phyloP scores from a whole-genome alignment of 2,329 filamentous ascomycete species.

The Alternaria metachromatica region DNA sequence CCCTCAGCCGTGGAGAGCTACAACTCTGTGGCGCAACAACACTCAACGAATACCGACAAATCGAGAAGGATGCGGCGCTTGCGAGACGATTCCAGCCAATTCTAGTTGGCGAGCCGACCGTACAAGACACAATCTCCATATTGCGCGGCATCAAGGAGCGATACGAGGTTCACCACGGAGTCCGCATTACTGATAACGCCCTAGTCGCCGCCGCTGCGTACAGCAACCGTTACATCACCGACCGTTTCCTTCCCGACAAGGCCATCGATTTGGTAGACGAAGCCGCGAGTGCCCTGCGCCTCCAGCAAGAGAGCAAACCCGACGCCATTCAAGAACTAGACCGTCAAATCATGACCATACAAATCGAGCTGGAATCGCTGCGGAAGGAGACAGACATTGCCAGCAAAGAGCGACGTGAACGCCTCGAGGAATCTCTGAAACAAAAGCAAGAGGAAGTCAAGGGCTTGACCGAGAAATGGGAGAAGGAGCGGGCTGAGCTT shows the following conservation, averaged over 20 bases:
- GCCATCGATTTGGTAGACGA: conserved; percentile 97
- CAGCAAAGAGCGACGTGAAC: conserved; percentile 85
- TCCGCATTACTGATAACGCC: conserved; percentile 90
- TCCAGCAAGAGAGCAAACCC: conserved; percentile 96
- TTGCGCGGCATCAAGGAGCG: conserved; percentile 95
- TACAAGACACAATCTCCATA: conserved; percentile 93
- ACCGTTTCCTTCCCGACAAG: conserved; percentile 94
- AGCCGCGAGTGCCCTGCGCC: conserved; percentile 84
- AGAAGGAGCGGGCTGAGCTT: conserved; percentile 85
- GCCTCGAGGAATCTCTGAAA: conserved; percentile 79
- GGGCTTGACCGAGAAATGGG: conserved; percentile 83
- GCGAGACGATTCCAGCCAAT: conserved; percentile 95
- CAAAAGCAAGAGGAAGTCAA: conserved; percentile 77
- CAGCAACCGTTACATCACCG: conserved; percentile 95
- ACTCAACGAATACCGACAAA: conserved; percentile 86
- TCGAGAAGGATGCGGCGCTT: conserved; percentile 94
- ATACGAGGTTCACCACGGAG: conserved; percentile 96
- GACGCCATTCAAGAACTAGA: conserved; percentile 92
- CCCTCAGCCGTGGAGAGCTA: conserved; percentile 87
- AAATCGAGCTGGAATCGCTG: conserved; percentile 93
- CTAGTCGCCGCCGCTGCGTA: conserved; percentile 90
- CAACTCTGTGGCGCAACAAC: conserved; percentile 97
- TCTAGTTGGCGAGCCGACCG: conserved; percentile 86
- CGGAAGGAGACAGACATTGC: conserved; percentile 92
- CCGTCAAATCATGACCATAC: conserved; percentile 94